These are phyloP conservation scores for Isoetes engelmannii DNA, from an alignment of 83 land plant genomes.

Conservation along the genomic window DNA sequence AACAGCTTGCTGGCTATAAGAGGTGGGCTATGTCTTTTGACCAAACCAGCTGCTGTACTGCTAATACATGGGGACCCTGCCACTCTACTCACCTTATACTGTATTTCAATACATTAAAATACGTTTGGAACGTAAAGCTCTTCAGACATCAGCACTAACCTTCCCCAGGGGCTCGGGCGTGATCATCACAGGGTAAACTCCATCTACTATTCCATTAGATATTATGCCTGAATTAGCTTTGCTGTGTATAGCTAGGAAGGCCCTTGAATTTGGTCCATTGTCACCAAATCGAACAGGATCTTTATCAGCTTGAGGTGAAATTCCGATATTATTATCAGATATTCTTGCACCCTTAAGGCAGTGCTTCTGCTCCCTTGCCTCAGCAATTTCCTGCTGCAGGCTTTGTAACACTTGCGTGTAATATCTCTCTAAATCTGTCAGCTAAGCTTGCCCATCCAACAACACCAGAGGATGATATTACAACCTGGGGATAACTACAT, in stretches of 20 bases:
- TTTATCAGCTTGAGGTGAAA: background rate
- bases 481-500: background rate
- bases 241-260: background rate
- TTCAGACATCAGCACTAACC: background rate
- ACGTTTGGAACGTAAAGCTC: background rate
- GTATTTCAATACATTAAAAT: background rate
- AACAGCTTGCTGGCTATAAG: no score
- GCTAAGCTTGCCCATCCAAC: constrained; percentile 9
- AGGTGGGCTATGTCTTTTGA: background rate
- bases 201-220: background rate
- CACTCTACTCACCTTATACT: background rate
- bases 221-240: constrained; percentile 7
- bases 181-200: background rate
- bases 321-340: constrained; percentile 15
- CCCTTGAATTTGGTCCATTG: constrained; percentile 3
- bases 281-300: constrained; percentile 10
- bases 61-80: background rate
- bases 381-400: constrained; percentile 27
- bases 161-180: background rate
- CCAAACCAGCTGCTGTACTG: background rate
- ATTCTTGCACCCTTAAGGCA: constrained; percentile 13
- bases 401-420: constrained; percentile 33
- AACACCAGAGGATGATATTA: no score
- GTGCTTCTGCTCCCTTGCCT: constrained; percentile 26
- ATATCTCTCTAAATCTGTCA: constrained; percentile 36